phyloP scores from a whole-genome alignment of 2,329 filamentous ascomycete species.

The Phialophora chinensis region DNA sequence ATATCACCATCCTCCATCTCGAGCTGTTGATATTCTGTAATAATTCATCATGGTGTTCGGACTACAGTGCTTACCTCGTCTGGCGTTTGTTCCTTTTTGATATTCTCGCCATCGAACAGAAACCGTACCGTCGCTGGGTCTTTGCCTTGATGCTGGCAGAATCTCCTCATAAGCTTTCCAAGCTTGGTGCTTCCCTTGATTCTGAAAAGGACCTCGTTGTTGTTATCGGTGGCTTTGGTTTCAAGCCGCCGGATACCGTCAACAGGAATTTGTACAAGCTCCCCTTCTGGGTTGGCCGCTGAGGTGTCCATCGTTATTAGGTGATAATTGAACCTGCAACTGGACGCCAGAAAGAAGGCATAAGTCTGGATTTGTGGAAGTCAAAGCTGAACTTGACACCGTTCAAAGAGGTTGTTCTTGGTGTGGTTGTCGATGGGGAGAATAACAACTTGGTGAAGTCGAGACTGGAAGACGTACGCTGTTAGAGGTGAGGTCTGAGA shows the following conservation, averaged over 20 bases:
- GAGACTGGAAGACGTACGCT: neutral
- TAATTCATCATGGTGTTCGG: slow-evolving; percentile 20
- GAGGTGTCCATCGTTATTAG: neutral
- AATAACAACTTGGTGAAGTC: neutral
- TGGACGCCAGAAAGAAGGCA: neutral
- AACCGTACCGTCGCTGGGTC: slow-evolving; percentile 83
- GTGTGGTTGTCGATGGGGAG: neutral
- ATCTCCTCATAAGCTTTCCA: slow-evolving; percentile 97
- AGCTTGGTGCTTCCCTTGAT: slow-evolving; percentile 96
- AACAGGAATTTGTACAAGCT: neutral
- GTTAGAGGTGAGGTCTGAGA: neutral
- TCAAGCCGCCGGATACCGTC: slow-evolving; percentile 62
- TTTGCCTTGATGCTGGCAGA: slow-evolving; percentile 96
- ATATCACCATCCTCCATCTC: slow-evolving; percentile 97
- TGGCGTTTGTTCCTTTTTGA: slow-evolving; percentile 86
- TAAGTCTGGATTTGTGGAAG: neutral
- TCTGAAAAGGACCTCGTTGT: slow-evolving; percentile 99
- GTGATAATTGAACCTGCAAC: neutral
- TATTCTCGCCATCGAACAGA: slow-evolving; percentile 92
- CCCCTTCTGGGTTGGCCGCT: neutral
- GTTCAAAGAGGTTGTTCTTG: neutral
- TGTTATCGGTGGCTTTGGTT: slow-evolving; percentile 99
- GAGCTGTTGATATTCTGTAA: slow-evolving; percentile 62
- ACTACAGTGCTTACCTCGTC: slow-evolving; percentile 73
- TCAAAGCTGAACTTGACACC: neutral